Percentiles rank a stretch among this genome's conserved stretches.
These are phyloP conservation scores for Sugiyamaella xylanicola DNA, from an alignment of 1,139 yeast species.

Conservation along the genomic window DNA sequence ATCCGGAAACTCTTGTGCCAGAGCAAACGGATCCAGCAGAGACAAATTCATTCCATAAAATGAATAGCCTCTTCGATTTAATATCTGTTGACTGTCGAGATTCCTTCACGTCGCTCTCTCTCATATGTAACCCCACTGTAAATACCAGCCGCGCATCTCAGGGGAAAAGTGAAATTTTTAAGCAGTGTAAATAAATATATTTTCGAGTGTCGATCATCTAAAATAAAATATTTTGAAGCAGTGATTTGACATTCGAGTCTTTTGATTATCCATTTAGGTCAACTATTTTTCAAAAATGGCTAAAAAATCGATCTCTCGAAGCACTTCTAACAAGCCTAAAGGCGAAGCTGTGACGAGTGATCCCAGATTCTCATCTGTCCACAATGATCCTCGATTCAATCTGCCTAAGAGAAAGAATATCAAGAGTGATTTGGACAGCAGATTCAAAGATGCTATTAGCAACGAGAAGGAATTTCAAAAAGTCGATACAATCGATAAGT, in stretches of 20 bases:
- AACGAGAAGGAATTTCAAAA: constrained; percentile 65
- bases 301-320: neutral
- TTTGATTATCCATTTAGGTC: too few relatives aligned
- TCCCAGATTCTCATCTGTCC: constrained; percentile 75
- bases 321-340: neutral
- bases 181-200: constrained; percentile 5
- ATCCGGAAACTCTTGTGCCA: constrained; percentile 92
- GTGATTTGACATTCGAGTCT: too few relatives aligned
- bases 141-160: constrained; percentile 4
- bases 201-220: constrained; percentile 10
- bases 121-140: neutral
- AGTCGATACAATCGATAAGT: constrained; percentile 73
- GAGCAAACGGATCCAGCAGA: constrained; percentile 89
- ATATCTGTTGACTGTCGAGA: too few relatives aligned
- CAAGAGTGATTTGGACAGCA: constrained; percentile 79
- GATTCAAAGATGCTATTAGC: constrained; percentile 62
- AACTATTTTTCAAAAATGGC: constrained; percentile 12
- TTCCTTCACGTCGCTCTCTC: neutral
- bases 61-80: neutral
- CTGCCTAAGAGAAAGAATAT: constrained; percentile 68
- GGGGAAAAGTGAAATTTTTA: constrained; percentile 5
- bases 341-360: constrained; percentile 54
- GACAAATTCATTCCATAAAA: constrained; percentile 66
- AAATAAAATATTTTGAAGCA: neutral
- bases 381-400: constrained; percentile 86